Percentiles rank a stretch among this genome's conserved stretches.
Conservation (phyloP, 495 filamentous ascomycete species). For the Annulohypoxylon nitens region DNA sequence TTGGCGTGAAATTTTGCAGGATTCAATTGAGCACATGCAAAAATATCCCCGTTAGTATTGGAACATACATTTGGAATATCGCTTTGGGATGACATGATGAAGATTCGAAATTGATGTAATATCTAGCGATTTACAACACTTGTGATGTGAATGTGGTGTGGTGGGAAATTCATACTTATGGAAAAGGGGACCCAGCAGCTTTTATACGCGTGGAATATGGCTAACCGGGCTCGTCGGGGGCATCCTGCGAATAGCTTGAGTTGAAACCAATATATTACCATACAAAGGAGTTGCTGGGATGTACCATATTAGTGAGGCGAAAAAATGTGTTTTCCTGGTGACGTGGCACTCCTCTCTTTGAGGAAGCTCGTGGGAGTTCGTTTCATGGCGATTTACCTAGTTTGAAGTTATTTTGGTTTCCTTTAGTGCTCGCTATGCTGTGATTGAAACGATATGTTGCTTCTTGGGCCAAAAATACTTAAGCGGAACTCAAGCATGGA, state of each 20-base stretch:
- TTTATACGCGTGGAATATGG: background rate
- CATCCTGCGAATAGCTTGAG: background rate
- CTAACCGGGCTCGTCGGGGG: background rate
- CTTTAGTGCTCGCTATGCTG: background rate
- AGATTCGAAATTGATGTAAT: background rate
- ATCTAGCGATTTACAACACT: background rate
- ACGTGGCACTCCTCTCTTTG: background rate
- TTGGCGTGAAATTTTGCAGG: constrained; percentile 8
- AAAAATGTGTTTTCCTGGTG: background rate
- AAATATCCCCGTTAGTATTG: background rate
- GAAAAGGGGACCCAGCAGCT: background rate
- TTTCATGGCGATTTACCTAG: background rate
- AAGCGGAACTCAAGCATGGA: too few species aligned
- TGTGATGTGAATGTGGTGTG: background rate
- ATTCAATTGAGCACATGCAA: background rate
- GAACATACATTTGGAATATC: background rate
- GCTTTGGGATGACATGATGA: background rate
- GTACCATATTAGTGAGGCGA: background rate
- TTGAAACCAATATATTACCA: background rate
- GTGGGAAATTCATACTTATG: background rate
- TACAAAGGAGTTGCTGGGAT: background rate
- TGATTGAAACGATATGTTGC: background rate
- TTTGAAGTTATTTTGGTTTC: background rate
- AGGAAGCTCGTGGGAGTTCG: background rate
- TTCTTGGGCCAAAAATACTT: background rate